Evolutionary conservation across 2,329 filamentous ascomycete genomes (phyloP), one percentile per base, ranked within the genome.

Genomic region (Parafenestella ontariensis): DNA sequence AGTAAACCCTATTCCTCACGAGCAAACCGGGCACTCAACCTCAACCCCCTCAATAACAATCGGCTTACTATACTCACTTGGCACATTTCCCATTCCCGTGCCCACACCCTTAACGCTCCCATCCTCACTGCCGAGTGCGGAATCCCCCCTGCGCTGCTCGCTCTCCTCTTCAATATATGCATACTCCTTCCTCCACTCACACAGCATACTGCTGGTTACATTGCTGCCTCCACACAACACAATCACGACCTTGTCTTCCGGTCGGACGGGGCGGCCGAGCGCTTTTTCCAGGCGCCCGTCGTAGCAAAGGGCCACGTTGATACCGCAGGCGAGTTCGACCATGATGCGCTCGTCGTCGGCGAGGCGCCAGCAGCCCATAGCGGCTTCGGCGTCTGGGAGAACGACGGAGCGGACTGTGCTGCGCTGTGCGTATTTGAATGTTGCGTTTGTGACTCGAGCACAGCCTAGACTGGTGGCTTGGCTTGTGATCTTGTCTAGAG

Each of bases 261-360:
- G 79, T 76, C 83, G 87, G 59, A 91, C 82, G 29, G 83, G 82
- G 28, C 88, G 85, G 0, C 92, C 77, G 9, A 86, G 63, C 1
- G 72, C 77, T 63, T 82, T 80, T 68, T 87, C 83, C 67, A 96
- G 70, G 36, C 83, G 75, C 0, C 84, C 86, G 36, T 84, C 85
- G 66, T 91, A 92, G 54, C 82, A 87, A 3, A 85, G 73, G 1
- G 89, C 91, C 11, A 96, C 77, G 47, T 89, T 89, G 5, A 94
- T 92, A 0, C 93, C 92, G 72, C 94, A 97, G 0, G 92, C 87
- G 31, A 89, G 81, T 78, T 98, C 94, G 3, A 96, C 91, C 52
- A 96, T 79, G 52, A 94, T 78, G 23, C 89, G 80, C 65, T 93
- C 90, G 56, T 96, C 92, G 61, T 97, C 90, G 9, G 91, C 88